These are phyloP conservation scores for Trichoderma pleuroti DNA, from an alignment of 2,329 filamentous ascomycete genomes.

Conservation along the genomic window DNA sequence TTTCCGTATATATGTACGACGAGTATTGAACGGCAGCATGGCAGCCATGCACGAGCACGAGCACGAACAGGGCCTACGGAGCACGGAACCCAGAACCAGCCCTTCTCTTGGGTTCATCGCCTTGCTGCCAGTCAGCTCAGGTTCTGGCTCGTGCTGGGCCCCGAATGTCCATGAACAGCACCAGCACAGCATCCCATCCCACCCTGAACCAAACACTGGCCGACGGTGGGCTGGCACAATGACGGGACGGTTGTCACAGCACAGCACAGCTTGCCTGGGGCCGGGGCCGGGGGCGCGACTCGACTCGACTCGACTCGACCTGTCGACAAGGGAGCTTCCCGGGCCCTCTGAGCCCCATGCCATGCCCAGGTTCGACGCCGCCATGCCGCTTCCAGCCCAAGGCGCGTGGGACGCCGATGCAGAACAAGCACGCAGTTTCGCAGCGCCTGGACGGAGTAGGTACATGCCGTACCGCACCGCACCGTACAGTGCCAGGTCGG, in stretches of 20 bases:
- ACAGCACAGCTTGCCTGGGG: conserved; percentile 11
- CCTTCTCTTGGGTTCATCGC: background rate
- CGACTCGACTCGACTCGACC: conserved; percentile 15
- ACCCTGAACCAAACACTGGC: conserved; percentile 17
- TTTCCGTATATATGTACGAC: conserved; percentile 10
- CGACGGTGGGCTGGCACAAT: conserved; percentile 14
- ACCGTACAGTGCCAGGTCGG: conserved; percentile 11
- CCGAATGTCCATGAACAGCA: background rate
- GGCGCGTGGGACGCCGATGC: conserved; percentile 19
- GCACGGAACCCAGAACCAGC: background rate
- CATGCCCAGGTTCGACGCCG: background rate
- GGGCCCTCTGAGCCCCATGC: background rate
- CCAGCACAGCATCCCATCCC: conserved; percentile 1
- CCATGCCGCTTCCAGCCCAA: conserved; percentile 7
- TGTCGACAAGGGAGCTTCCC: conserved; percentile 8
- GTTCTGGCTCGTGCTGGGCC: conserved; percentile 8
- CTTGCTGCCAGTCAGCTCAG: conserved; percentile 3
- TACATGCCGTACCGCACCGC: background rate
- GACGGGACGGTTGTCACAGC: conserved; percentile 13
- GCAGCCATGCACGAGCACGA: background rate
- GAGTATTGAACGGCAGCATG: background rate
- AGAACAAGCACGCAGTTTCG: background rate
- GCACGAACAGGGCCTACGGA: background rate
- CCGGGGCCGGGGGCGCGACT: conserved; percentile 10
- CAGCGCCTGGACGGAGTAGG: background rate